These are phyloP conservation scores for Colletotrichum ledebouriae DNA, from an alignment of 2,329 filamentous ascomycete species.

Conservation along the genomic window DNA sequence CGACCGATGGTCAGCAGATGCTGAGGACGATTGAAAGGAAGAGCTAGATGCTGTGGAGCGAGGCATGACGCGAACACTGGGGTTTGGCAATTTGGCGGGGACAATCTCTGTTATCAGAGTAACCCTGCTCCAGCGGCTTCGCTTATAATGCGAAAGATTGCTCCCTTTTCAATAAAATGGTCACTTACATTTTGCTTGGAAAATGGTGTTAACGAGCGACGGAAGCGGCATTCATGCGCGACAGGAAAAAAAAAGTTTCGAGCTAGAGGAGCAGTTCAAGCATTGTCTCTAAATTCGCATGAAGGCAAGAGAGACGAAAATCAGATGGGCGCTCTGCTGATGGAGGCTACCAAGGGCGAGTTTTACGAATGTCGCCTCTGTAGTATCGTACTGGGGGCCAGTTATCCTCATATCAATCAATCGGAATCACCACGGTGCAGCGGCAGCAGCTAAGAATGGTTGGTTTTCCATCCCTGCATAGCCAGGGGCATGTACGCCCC, in stretches of 20 bases:
- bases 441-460: slow-evolving; percentile 33
- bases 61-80: slow-evolving; percentile 51
- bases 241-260: slow-evolving; percentile 25
- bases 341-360: slow-evolving; percentile 29
- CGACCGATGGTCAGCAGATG: slow-evolving; percentile 46
- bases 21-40: slow-evolving; percentile 51
- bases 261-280: slow-evolving; percentile 27
- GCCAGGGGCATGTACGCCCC: slow-evolving; percentile 32
- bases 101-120: slow-evolving; percentile 30
- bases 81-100: slow-evolving; percentile 36
- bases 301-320: slow-evolving; percentile 18
- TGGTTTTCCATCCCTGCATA: slow-evolving; percentile 39
- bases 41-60: slow-evolving; percentile 53
- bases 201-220: slow-evolving; percentile 30
- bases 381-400: slow-evolving; percentile 24
- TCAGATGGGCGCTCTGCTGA: slow-evolving; percentile 40
- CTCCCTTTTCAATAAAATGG: slow-evolving; percentile 5
- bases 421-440: slow-evolving; percentile 40
- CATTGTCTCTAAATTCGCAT: slow-evolving; percentile 34
- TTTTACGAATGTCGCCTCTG: slow-evolving; percentile 22
- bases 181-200: slow-evolving; percentile 2
- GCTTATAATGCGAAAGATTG: slow-evolving; percentile 21
- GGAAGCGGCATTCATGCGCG: slow-evolving; percentile 38
- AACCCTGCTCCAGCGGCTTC: slow-evolving; percentile 8
- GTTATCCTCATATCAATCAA: slow-evolving; percentile 40